Base-by-base conservation (phyloP, 768 basidiomycete genomes). In the Phlebiopsis flavidoalba region DNA sequence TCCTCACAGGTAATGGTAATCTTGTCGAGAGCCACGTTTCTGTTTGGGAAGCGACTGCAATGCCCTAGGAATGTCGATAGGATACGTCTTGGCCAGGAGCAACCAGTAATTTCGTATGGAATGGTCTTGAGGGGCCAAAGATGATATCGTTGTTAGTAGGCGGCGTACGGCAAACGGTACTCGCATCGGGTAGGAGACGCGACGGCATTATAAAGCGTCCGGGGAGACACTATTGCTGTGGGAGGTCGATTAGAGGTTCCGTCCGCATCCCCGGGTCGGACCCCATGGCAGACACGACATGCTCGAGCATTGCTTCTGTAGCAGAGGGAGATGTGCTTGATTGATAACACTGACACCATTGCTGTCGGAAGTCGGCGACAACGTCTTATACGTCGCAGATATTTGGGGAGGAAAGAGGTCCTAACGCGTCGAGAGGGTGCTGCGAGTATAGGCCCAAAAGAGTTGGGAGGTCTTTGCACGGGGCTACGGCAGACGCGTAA, bases 191-290 rank as follows among this genome's bases (percentile, higher is more conserved):
- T 8, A 77, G 85, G 74, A 64, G 80, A 84, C 14, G 75, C 79
- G 67, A 86, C n/a, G n/a, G n/a, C n/a, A n/a, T n/a, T n/a, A 83
- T 21, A 74, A n/a, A n/a, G n/a, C 67, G 66, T 85, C 82, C 5
- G 92, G 92, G 66, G 83, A 85, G 67, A 95, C n/a, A 93, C 71
- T 86, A 93, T 61, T 87, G 85, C 45, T 85, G 79, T 1, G 85
- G 65, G 17, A 93, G 71, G 2, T 70, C 55, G n/a, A 12, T 72
- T 72, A 11, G 76, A 73, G n/a, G n/a, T n/a, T 22, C 79, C 70
- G 37, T 83, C 72, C 60, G 86, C 80, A n/a, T 73, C 70, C n/a
- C 45, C 95, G 75, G 3, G 70, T 60, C 1, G 74, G 65, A 43
- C 83, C 80, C 91, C 93, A 96, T 36, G n/a, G 82, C 80, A 0